Base-by-base conservation (phyloP, 495 filamentous ascomycete genomes). In the Pyrenula massariospora region DNA sequence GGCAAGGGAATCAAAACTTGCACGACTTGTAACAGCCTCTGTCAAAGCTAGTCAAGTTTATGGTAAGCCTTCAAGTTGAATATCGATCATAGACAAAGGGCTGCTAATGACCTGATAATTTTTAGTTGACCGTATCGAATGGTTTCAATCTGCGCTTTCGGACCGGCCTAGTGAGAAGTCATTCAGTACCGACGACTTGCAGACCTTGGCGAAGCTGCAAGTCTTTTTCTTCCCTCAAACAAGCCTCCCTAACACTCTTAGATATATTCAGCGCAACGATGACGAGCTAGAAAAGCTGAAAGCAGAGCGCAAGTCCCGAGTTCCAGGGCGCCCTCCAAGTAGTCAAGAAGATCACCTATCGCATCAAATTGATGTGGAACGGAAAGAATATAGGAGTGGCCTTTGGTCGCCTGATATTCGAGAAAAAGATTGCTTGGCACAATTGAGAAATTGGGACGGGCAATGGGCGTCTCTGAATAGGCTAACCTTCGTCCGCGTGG, bases 331-430 rank as follows among this genome's bases (percentile, higher is more conserved):
- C 24, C 89, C 94, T 22, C 73, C 91, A 2, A 87, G 80, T 62
- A 79, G 83, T 24, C 80, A 81, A 54, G 89, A 96, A 63, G 88
- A 91, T 66, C 69, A 86, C 2, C 70, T 97, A 22, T 81, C 77
- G 59, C 83, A 91, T 62, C 81, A 82, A 51, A 83, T 86, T 51
- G 75, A 77, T 20, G 71, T 70, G 20, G 88, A 96, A 60, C 73
- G 85, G 61, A 86, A 85, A 64, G 93, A 98, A 71, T 86, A 88
- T 60, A 77, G 82, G 51, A 86, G 84, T 24, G 93, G 93, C 0
- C 95, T 94, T 63, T 88, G 84, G 78, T 66, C 85, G 60, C 86
- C 86, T 0, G 81, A 89, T 57, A 56, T 88, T 31, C 65, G 71
- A 52, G 71, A 84, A 50, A 60, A 62, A 52, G 71, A 77, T 48